Conservation (phyloP, 1,284 basidiomycete genomes). For the Athelia sp. region DNA sequence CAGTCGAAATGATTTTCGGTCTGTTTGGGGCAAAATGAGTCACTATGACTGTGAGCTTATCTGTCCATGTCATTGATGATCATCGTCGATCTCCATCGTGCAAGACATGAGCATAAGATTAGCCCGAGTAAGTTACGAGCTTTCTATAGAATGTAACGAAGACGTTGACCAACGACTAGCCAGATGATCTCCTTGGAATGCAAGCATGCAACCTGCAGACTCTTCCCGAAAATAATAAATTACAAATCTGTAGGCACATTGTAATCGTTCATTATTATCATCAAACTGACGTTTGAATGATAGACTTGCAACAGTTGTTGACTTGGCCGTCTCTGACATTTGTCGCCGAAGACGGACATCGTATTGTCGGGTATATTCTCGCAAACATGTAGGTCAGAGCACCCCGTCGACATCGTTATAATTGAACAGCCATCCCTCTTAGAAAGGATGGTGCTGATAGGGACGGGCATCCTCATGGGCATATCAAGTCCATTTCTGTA, state of each 20-base stretch:
- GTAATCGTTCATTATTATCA: too few relatives aligned
- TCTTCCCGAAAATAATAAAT: constrained; percentile 89
- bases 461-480: constrained; percentile 77
- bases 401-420: constrained; percentile 3
- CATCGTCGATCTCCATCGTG: too few relatives aligned
- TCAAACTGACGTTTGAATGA: too few relatives aligned
- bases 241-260: constrained; percentile 27
- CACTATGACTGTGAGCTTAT: too few relatives aligned
- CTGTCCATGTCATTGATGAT: too few relatives aligned
- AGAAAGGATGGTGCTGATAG: constrained; percentile 59
- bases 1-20: too few relatives aligned
- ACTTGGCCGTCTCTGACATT: constrained; percentile 97
- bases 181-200: constrained; percentile 80
- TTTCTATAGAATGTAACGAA: not conserved
- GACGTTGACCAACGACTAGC: not conserved
- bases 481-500: constrained; percentile 96
- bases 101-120: constrained; percentile 52
- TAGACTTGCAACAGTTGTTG: constrained; percentile 92
- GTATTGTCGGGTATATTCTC: constrained; percentile 95
- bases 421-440: constrained; percentile 35
- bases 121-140: constrained; percentile 42
- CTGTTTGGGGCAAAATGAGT: too few relatives aligned
- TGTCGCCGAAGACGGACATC: constrained; percentile 92
- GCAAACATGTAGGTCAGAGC: constrained; percentile 80
- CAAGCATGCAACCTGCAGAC: constrained; percentile 91